These are phyloP conservation scores for Niveomyces coronatus DNA, from an alignment of 2,329 filamentous ascomycete genomes.

Conservation along the genomic window DNA sequence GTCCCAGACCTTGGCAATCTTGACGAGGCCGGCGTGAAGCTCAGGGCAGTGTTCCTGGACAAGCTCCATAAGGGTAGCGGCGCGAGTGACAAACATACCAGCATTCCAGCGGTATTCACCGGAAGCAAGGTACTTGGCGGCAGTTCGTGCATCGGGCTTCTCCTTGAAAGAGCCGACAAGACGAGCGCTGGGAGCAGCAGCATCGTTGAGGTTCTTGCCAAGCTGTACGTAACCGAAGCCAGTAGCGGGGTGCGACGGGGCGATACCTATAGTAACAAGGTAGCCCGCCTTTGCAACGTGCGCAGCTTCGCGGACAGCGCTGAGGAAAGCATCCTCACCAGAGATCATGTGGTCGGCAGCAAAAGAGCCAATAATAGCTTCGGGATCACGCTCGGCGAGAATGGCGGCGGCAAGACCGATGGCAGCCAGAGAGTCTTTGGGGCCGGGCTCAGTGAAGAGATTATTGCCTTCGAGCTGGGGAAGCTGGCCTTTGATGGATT, in stretches of 20 bases:
- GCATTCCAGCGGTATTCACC: conserved; percentile 20
- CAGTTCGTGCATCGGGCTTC: conserved; percentile 18
- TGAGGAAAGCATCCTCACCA: conserved; percentile 18
- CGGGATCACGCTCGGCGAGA: conserved; percentile 15
- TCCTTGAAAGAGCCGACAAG: conserved; percentile 18
- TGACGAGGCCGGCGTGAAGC: conserved; percentile 14
- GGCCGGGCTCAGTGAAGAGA: conserved; percentile 18
- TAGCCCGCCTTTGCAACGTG: conserved; percentile 18
- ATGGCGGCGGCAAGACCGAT: conserved; percentile 18
- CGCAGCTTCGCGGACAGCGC: conserved; percentile 17
- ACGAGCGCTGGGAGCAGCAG: conserved; percentile 14
- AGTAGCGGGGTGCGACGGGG: conserved; percentile 18
- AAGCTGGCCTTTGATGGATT: conserved; percentile 16
- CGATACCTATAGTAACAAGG: conserved; percentile 19
- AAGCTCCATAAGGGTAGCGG: conserved; percentile 17
- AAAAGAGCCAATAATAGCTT: conserved; percentile 18
- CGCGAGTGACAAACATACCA: conserved; percentile 19
- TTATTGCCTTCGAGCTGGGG: conserved; percentile 15
- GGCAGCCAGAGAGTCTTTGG: conserved; percentile 19
- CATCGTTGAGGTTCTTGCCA: conserved; percentile 15
- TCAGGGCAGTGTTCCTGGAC: conserved; percentile 17
- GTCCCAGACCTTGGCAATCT: conserved; percentile 17
- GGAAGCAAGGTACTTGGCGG: conserved; percentile 17
- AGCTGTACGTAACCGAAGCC: conserved; percentile 19
- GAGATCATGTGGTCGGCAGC: conserved; percentile 20